Percentiles rank a stretch among this genome's conserved stretches.
Evolutionary conservation across 2,329 filamentous ascomycete species (phyloP).

Genomic region (Coniochaeta ligniaria): DNA sequence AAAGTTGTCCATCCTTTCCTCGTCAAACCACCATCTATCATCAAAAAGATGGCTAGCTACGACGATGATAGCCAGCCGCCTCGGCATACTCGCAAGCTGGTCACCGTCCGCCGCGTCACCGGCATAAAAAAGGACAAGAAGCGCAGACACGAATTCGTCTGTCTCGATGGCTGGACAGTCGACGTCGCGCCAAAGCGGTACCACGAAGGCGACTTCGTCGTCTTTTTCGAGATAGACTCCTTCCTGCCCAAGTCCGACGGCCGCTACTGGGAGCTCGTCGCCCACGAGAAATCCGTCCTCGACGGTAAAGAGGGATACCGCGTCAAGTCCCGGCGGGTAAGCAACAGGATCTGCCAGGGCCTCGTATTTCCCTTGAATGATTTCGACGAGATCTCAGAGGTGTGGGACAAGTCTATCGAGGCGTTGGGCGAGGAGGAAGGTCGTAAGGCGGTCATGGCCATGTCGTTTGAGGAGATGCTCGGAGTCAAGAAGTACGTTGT

Average conservation of each 20-base stretch:
- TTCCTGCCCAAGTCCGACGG: slow-evolving; percentile 16
- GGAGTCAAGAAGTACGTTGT: slow-evolving; percentile 21
- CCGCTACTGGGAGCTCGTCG: slow-evolving; percentile 15
- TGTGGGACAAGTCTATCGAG: slow-evolving; percentile 9
- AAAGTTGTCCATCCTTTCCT: background rate
- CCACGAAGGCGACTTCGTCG: slow-evolving; percentile 15
- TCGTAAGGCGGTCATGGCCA: slow-evolving; percentile 7
- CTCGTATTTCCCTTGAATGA: slow-evolving; percentile 14
- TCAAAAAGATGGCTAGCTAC: background rate
- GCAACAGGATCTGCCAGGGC: slow-evolving; percentile 18
- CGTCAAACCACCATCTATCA: background rate
- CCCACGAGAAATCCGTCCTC: background rate
- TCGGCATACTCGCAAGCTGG: slow-evolving; percentile 21
- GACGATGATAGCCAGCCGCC: background rate
- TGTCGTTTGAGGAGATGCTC: slow-evolving; percentile 17
- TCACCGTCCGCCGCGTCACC: slow-evolving; percentile 17
- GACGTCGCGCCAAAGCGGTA: slow-evolving; percentile 8
- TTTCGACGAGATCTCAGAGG: slow-evolving; percentile 13
- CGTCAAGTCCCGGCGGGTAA: slow-evolving; percentile 11
- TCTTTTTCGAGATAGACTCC: slow-evolving; percentile 24
- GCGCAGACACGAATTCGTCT: slow-evolving; percentile 9
- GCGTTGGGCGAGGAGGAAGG: slow-evolving; percentile 8
- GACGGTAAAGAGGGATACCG: slow-evolving; percentile 14
- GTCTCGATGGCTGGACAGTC: slow-evolving; percentile 20
- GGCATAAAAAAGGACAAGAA: slow-evolving; percentile 7